These are phyloP conservation scores for Phytophthora lateralis DNA, from an alignment of 352 stramenopile genomes.

Conservation along the genomic window DNA sequence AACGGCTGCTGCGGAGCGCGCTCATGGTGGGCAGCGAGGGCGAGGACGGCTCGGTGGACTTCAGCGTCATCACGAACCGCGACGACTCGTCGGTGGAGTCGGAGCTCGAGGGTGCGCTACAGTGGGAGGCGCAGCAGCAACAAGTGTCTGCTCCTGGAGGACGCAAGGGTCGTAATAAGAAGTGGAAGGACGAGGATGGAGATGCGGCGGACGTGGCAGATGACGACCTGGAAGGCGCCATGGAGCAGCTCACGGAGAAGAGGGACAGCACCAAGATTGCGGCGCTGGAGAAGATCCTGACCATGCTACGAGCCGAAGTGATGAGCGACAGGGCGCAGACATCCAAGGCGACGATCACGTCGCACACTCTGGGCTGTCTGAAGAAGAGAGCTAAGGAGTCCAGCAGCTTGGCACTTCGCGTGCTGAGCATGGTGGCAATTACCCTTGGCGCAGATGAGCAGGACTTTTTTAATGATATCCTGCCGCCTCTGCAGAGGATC, in stretches of 20 bases:
- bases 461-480: conserved; percentile 54
- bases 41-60: conserved; percentile 35
- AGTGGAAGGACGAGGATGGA: conserved; percentile 46
- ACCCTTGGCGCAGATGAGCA: conserved; percentile 63
- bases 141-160: conserved; percentile 6
- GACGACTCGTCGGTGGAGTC: conserved; percentile 61
- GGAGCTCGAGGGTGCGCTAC: conserved; percentile 59
- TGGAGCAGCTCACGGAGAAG: conserved; percentile 70
- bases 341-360: conserved; percentile 47
- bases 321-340: conserved; percentile 46
- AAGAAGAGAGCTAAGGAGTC: conserved; percentile 70
- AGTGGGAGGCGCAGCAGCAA: conserved; percentile 51
- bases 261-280: conserved; percentile 62
- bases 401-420: conserved; percentile 46
- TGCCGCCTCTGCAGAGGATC: conserved; percentile 46
- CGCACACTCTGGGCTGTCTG: conserved; percentile 49
- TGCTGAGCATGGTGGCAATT: conserved; percentile 56
- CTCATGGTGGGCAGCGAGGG: conserved; percentile 48
- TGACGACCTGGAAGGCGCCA: conserved; percentile 52
- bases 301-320: conserved; percentile 44
- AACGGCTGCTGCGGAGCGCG: conserved; percentile 55
- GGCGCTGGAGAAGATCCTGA: conserved; percentile 61
- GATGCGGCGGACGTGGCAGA: conserved; percentile 19
- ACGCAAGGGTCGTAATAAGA: conserved; percentile 32
- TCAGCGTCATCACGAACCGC: conserved; percentile 33